Conservation (phyloP, 768 basidiomycete species). For the Aureoboletus auriporus region DNA sequence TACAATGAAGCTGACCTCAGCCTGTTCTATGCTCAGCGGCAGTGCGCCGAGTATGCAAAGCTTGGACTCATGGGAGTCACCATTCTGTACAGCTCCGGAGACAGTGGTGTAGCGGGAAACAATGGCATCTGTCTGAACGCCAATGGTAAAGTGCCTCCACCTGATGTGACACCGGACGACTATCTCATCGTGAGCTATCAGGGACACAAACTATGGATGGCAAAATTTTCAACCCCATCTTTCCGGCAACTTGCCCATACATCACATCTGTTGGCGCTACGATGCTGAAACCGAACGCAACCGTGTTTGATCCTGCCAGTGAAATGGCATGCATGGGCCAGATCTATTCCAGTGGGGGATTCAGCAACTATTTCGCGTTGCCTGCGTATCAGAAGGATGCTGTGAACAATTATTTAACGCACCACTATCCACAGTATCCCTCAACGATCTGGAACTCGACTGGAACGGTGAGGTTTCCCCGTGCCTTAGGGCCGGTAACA, state of each 20-base stretch:
- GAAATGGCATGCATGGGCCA: conserved; percentile 46
- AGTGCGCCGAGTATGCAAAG: conserved; percentile 46
- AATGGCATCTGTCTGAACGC: conserved; percentile 29
- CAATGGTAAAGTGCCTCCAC: conserved; percentile 8
- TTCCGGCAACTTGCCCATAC: conserved; percentile 46
- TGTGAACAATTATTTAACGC: conserved; percentile 28
- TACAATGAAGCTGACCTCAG: conserved; percentile 35
- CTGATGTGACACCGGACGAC: neutral
- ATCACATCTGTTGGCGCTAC: conserved; percentile 48
- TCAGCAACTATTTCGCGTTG: conserved; percentile 38
- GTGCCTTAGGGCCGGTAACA: neutral
- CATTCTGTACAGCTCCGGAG: conserved; percentile 29
- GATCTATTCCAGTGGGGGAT: conserved; percentile 38
- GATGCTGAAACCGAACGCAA: conserved; percentile 37
- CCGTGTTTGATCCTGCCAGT: conserved; percentile 38
- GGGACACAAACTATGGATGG: conserved; percentile 40
- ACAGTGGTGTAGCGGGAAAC: conserved; percentile 30
- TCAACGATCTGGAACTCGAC: conserved; percentile 26
- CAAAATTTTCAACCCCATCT: conserved; percentile 48
- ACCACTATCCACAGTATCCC: conserved; percentile 28
- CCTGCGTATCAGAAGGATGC: conserved; percentile 38
- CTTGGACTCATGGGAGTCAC: conserved; percentile 35
- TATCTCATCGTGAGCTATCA: neutral
- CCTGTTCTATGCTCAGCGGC: conserved; percentile 35
- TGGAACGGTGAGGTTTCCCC: conserved; percentile 14